These are phyloP conservation scores for Calonectria leucothoes DNA, from an alignment of 2,329 filamentous ascomycete genomes.

Conservation along the genomic window DNA sequence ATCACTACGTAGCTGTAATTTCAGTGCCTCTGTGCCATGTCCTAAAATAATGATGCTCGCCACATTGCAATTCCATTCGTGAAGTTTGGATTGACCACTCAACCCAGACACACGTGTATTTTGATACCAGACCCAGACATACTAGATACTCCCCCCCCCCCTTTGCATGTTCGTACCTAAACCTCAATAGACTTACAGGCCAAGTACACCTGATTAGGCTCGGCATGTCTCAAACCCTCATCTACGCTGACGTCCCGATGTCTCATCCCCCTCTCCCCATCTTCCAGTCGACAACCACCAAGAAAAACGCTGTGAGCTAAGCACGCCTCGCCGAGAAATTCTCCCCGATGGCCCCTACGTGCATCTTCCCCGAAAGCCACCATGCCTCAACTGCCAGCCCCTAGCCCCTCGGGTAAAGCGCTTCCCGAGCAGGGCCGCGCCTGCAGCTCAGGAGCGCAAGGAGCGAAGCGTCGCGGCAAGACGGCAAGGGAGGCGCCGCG, in stretches of 20 bases:
- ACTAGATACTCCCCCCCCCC: too few relatives aligned
- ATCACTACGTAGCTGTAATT: not conserved
- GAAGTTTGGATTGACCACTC: not conserved
- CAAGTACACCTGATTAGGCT: not conserved
- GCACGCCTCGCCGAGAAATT: not conserved
- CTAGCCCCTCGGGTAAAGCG: not conserved
- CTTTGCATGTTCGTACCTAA: not conserved
- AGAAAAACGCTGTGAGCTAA: not conserved
- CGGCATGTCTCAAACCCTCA: conserved; percentile 2
- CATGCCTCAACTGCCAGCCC: not conserved
- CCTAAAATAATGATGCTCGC: not conserved
- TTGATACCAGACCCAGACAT: too few relatives aligned
- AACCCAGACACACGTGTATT: not conserved
- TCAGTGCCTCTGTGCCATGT: not conserved
- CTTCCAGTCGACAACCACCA: not conserved
- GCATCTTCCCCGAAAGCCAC: not conserved
- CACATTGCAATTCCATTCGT: not conserved
- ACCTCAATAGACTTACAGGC: not conserved
- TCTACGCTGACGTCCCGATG: conserved; percentile 1
- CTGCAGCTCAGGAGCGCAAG: not conserved
- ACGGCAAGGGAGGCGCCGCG: not conserved
- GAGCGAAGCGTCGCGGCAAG: not conserved
- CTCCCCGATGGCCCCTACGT: not conserved
- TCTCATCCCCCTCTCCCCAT: not conserved
- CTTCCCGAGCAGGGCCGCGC: not conserved